Base-by-base conservation (phyloP, 169 alveolate genomes). In the Plasmodium sp. region DNA sequence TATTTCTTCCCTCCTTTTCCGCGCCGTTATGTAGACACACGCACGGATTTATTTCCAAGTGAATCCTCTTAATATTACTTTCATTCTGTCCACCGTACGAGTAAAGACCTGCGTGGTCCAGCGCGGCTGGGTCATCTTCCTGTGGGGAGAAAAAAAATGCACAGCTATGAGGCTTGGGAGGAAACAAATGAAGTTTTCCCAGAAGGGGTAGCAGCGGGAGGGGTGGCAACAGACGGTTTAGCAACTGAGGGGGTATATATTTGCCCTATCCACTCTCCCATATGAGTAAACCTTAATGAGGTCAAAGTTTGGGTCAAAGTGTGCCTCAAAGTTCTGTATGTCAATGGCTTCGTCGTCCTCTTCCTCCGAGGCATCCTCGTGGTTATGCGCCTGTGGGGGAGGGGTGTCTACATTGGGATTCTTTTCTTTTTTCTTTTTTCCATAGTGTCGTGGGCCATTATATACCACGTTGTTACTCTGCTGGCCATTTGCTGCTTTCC, bases 61-160 rank as follows among this genome's bases (percentile, higher is more conserved):
- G 92, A n/a, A 54, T n/a, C 18, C 56, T 71, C 16, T 43, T 51
- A 41, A 56, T 73, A 22, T 84, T 92, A 51, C 93, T 54, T 9
- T 41, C 90, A 95, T 62, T 72, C 9, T 18, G 27, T 0, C 39
- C 36, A 31, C 73, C 27, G 16, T 91, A 84, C 18, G 80, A 92
- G 71, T 86, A 81, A 22, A 58, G 33, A 14, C 85, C 73, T 33
- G 84, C 14, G 75, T 43, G 43, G 73, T 90, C 77, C n/a, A 81
- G 27, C 18, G 85, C 84, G 22, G 94, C 94, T 58, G 91, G 94
- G 80, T 90, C 94, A 90, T 90, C 18, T 33, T 90, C 94, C 94
- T 90, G 39, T 27, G 73, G 16, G 18, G 73, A 90, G 51, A 80
- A 62, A 81, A 81, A 51, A 33, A 90, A 80, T 39, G n/a, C 80